A percentile compares a stretch with the other conserved stretches of the same genome.
Evolutionary conservation across 805 yeast genomes (phyloP).

Genomic region (Zygosaccharomyces rouxii): DNA sequence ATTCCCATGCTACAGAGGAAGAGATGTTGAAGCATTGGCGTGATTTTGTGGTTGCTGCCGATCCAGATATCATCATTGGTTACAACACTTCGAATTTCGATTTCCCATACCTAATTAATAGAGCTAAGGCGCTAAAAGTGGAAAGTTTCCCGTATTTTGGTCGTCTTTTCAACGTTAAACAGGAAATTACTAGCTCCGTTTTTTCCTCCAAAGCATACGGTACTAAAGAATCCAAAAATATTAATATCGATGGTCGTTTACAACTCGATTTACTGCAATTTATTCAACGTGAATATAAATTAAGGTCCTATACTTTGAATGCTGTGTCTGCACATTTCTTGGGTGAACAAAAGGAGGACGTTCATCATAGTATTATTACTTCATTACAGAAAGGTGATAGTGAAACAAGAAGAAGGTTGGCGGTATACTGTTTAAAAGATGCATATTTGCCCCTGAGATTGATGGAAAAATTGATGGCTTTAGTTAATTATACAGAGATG

Average conservation of each 20-base stretch:
- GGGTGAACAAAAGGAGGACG: conserved; percentile 97
- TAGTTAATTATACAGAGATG: conserved; percentile 97
- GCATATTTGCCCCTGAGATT: conserved; percentile 87
- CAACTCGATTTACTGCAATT: conserved; percentile 91
- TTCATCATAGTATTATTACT: conserved; percentile 93
- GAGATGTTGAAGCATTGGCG: conserved; percentile 86
- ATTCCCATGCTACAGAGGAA: conserved; percentile 66
- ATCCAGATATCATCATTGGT: conserved; percentile 96
- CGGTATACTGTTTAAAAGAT: conserved; percentile 95
- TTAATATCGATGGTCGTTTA: conserved; percentile 92
- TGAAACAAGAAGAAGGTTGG: conserved; percentile 90
- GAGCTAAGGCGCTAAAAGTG: conserved; percentile 72
- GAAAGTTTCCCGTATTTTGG: conserved; percentile 80
- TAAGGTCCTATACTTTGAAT: conserved; percentile 90
- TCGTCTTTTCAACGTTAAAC: conserved; percentile 59
- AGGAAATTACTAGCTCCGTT: conserved; percentile 73
- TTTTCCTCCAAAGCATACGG: conserved; percentile 96
- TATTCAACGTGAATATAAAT: conserved; percentile 88
- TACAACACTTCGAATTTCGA: conserved; percentile 94
- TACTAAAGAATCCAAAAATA: conserved; percentile 85
- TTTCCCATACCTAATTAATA: conserved; percentile 83
- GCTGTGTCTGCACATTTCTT: conserved; percentile 92
- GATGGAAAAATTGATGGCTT: conserved; percentile 89
- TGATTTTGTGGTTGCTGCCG: conserved; percentile 76
- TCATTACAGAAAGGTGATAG: conserved; percentile 88